Conservation (phyloP, 345 rosid species). For the Linum lewisii region DNA sequence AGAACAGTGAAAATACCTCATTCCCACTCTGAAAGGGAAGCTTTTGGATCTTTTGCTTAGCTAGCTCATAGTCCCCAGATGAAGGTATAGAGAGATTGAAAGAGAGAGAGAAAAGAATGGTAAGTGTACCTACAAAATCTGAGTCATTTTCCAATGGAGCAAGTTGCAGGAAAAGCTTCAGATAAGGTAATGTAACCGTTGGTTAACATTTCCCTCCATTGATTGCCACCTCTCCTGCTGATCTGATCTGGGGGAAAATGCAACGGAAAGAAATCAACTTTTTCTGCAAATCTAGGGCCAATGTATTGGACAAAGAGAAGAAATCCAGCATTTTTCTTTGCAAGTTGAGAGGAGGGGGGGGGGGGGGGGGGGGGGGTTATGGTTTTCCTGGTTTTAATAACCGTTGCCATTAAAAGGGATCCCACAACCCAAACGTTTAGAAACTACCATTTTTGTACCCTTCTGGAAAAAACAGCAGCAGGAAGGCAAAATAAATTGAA, state of each 20-base stretch:
- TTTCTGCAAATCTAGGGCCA: background rate
- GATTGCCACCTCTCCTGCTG: background rate
- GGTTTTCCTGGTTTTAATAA: background rate
- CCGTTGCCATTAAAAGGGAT: conserved; percentile 1
- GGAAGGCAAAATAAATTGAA: too few relatives aligned
- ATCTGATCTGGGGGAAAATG: background rate
- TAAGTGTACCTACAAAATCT: background rate
- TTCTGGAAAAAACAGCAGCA: background rate
- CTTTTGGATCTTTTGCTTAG: background rate
- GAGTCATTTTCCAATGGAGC: background rate
- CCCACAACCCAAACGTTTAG: background rate
- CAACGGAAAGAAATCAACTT: background rate
- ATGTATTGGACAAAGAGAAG: too few relatives aligned
- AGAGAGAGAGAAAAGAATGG: background rate
- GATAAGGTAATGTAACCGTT: background rate
- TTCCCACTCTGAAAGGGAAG: background rate
- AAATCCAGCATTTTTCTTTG: background rate
- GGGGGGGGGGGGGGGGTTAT: background rate
- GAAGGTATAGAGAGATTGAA: too few relatives aligned
- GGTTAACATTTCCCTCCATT: background rate
- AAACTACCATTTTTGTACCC: background rate
- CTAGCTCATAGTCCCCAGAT: background rate
- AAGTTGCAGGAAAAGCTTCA: background rate
- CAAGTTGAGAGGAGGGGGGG: too few relatives aligned
- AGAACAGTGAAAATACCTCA: background rate